Percentiles rank a stretch among this genome's conserved stretches.
Evolutionary conservation across 1,284 basidiomycete genomes (phyloP).

Genomic region (Athelia sp.): DNA sequence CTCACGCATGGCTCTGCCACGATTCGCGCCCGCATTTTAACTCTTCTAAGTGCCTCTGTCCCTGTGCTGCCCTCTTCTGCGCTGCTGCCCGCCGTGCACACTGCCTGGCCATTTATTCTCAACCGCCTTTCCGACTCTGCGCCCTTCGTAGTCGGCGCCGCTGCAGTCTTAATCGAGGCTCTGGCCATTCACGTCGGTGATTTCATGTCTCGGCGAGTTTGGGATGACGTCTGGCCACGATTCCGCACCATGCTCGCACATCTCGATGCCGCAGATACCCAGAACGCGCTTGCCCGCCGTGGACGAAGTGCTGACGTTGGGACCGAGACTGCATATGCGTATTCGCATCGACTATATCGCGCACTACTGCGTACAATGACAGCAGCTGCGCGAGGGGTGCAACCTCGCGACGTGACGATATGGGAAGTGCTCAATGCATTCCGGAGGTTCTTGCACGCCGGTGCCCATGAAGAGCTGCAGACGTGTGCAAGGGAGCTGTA

Average conservation of each 20-base stretch:
- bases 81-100: conserved; percentile 78
- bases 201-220: conserved; percentile 78
- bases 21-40: conserved; percentile 78
- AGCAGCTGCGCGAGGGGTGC: conserved; percentile 58
- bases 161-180: conserved; percentile 64
- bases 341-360: conserved; percentile 71
- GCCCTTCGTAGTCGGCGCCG: conserved; percentile 73
- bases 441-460: conserved; percentile 65
- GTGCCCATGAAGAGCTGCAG: conserved; percentile 73
- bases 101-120: conserved; percentile 85
- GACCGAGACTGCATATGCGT: conserved; percentile 68
- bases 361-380: conserved; percentile 71
- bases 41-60: conserved; percentile 67
- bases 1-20: conserved; percentile 82
- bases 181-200: conserved; percentile 67
- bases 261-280: conserved; percentile 55
- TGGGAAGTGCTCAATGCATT: conserved; percentile 79
- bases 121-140: conserved; percentile 74
- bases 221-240: conserved; percentile 89
- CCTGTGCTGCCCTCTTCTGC: conserved; percentile 72
- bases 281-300: conserved; percentile 59
- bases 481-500: conserved; percentile 62
- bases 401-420: conserved; percentile 59
- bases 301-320: conserved; percentile 41
- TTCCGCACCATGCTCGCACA: conserved; percentile 57